Conservation (phyloP, 1,139 yeast genomes). For the Scheffersomyces titani region DNA sequence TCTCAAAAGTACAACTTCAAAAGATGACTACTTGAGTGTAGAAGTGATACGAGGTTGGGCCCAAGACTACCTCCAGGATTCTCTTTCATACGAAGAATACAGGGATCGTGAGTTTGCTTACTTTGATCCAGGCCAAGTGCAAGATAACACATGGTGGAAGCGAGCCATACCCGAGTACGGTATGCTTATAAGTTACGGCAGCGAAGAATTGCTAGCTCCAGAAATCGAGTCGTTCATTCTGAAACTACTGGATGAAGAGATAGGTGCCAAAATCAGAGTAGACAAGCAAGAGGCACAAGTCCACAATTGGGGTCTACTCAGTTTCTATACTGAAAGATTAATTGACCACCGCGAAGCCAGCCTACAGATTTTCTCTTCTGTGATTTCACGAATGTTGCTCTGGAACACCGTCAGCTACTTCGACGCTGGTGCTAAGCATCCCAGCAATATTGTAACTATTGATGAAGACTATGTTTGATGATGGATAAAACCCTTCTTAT, state of each 20-base stretch:
- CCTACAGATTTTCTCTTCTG: slow-evolving; percentile 26
- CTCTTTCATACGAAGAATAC: neutral
- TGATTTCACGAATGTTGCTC: slow-evolving; percentile 27
- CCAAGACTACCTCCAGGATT: neutral
- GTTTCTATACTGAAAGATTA: slow-evolving; percentile 28
- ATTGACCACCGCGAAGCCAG: slow-evolving; percentile 36
- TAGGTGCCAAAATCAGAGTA: slow-evolving; percentile 21
- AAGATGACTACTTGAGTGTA: neutral
- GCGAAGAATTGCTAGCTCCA: slow-evolving; percentile 12
- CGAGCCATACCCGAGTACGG: slow-evolving; percentile 7
- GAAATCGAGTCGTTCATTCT: slow-evolving; percentile 33
- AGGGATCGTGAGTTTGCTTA: neutral
- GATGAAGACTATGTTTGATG: slow-evolving; percentile 19
- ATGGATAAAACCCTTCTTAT: neutral
- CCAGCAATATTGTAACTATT: slow-evolving; percentile 28
- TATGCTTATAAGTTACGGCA: slow-evolving; percentile 12
- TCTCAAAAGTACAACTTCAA: neutral
- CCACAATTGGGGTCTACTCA: slow-evolving; percentile 34
- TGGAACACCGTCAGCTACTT: slow-evolving; percentile 22
- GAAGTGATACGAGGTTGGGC: neutral
- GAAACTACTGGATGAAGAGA: slow-evolving; percentile 9
- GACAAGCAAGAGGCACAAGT: slow-evolving; percentile 20
- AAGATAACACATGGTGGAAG: slow-evolving; percentile 1
- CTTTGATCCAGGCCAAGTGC: neutral
- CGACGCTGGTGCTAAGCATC: slow-evolving; percentile 19